phyloP scores from a whole-genome alignment of 441 rosid genomes.

The Pelargonium cotyledonis region DNA sequence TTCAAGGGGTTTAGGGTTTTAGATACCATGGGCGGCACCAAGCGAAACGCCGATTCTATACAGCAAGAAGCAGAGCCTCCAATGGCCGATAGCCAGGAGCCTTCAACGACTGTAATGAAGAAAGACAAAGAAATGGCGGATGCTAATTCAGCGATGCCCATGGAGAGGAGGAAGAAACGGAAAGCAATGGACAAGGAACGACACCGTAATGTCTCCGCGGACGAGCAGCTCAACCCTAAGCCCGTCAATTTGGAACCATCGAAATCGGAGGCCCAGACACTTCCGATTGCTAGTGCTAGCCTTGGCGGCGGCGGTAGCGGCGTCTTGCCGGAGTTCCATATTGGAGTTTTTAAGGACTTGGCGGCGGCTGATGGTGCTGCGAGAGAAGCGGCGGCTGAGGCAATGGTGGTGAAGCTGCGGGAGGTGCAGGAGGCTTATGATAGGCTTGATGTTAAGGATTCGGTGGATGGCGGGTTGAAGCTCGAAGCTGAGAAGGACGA shows the following conservation, averaged over 20 bases:
- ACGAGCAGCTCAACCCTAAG: conserved; percentile 22
- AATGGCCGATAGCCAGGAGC: conserved; percentile 20
- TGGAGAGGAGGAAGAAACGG: conserved; percentile 77
- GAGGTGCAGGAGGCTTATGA: conserved; percentile 72
- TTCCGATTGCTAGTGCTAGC: not conserved
- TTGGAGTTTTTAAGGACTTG: conserved; percentile 66
- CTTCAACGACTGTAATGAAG: conserved; percentile 23
- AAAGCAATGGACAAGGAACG: conserved; percentile 67
- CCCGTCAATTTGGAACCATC: conserved; percentile 18
- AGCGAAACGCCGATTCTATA: conserved; percentile 34
- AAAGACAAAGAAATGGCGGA: not conserved
- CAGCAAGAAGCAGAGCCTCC: conserved; percentile 21
- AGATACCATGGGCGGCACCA: conserved; percentile 53
- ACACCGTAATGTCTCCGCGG: conserved; percentile 29
- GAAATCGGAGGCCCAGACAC: conserved; percentile 2
- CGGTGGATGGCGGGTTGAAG: conserved; percentile 47
- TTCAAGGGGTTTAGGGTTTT: not conserved
- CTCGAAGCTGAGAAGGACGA: conserved; percentile 85
- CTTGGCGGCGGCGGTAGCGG: conserved; percentile 13
- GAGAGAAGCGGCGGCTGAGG: conserved; percentile 59
- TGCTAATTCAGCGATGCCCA: conserved; percentile 35
- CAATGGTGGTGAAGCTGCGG: conserved; percentile 54
- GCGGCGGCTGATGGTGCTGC: conserved; percentile 48
- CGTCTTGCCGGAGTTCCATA: conserved; percentile 54
- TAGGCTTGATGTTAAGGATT: conserved; percentile 39